phyloP scores from a whole-genome alignment of 148 eudicot genomes.

The Talinum fruticosum region DNA sequence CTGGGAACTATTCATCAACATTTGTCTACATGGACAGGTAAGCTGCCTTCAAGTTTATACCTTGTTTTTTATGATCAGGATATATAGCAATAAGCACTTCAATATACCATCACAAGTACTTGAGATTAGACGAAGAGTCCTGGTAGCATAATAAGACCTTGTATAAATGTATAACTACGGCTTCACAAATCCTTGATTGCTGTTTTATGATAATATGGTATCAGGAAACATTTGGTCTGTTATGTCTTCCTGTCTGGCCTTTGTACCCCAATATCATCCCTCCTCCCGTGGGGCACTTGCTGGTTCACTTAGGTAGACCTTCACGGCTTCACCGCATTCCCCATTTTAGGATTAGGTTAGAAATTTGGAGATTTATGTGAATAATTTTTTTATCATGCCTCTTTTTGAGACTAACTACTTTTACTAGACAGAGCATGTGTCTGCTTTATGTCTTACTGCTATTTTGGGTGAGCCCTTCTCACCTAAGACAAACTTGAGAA shows the following conservation, averaged over 20 bases:
- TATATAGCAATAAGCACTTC: neutral
- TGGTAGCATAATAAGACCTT: neutral
- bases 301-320: neutral
- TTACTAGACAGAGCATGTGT: neutral
- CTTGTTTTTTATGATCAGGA: neutral
- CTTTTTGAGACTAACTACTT: neutral
- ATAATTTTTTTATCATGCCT: neutral
- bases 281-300: neutral
- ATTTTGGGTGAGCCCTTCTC: neutral
- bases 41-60: constrained; percentile 8
- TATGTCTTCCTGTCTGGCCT: neutral
- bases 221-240: too few species aligned
- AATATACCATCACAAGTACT: neutral
- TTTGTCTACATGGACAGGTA: constrained; percentile 95
- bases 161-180: neutral
- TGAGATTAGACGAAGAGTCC: neutral
- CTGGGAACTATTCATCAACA: constrained; percentile 92
- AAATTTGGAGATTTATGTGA: neutral
- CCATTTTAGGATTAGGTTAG: neutral
- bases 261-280: neutral
- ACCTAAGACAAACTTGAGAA: neutral
- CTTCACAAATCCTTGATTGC: too few species aligned
- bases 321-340: neutral
- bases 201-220: too few species aligned
- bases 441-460: neutral